A percentile compares a stretch with the other conserved stretches of the same genome.
Conservation (phyloP, 345 rosid species). For the Pugionium cornutum region DNA sequence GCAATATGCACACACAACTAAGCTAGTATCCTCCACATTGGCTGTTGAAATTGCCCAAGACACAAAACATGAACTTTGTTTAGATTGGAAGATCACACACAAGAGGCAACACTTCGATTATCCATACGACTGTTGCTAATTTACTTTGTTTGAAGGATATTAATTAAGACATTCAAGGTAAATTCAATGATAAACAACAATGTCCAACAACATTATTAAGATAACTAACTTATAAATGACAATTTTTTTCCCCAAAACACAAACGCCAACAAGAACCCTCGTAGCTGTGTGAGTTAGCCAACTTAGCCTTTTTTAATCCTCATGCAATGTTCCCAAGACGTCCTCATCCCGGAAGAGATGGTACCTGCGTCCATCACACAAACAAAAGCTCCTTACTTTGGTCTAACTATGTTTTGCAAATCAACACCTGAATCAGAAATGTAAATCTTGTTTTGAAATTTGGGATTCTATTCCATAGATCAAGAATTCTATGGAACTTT, state of each 20-base stretch:
- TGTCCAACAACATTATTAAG: slow-evolving; percentile 18
- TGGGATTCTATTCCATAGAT: background rate
- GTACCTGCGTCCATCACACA: slow-evolving; percentile 49
- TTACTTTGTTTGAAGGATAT: background rate
- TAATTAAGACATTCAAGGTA: slow-evolving; percentile 1
- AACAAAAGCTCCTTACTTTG: background rate
- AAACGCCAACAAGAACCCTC: slow-evolving; percentile 3
- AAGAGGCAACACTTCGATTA: slow-evolving; percentile 12
- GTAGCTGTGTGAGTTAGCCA: background rate
- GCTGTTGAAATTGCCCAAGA: background rate
- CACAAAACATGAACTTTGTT: background rate
- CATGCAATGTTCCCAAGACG: slow-evolving; percentile 76
- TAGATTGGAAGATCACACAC: background rate
- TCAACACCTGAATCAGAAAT: background rate
- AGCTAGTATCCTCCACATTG: background rate
- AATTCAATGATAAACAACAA: slow-evolving; percentile 16
- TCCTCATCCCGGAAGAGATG: slow-evolving; percentile 78
- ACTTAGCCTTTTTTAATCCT: slow-evolving; percentile 33
- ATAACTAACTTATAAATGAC: slow-evolving; percentile 20
- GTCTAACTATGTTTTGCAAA: background rate
- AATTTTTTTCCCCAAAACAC: background rate
- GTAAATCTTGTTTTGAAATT: background rate
- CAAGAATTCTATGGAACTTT: background rate
- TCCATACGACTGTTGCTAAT: slow-evolving; percentile 2
- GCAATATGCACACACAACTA: background rate